Percentiles rank a stretch among this genome's conserved stretches.
phyloP scores from a whole-genome alignment of 441 rosid genomes.

The Adansonia rubrostipa region DNA sequence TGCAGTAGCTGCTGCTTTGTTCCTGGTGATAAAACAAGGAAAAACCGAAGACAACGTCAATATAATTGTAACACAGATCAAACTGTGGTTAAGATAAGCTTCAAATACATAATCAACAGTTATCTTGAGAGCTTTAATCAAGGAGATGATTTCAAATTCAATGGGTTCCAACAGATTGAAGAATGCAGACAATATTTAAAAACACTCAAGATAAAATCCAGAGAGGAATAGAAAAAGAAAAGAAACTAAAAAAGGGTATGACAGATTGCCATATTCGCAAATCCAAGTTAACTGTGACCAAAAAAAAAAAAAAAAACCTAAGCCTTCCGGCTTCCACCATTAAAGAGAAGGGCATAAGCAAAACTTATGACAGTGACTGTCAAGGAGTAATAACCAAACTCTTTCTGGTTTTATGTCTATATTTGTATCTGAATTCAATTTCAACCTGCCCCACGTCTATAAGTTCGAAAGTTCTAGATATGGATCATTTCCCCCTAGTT shows the following conservation, averaged over 20 bases:
- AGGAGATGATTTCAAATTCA: not conserved
- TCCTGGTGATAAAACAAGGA: conserved; percentile 47
- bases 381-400: not conserved
- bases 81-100: not conserved
- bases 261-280: not conserved
- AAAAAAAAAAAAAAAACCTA: not conserved
- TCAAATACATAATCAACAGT: conserved; percentile 1
- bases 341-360: not conserved
- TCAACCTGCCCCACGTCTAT: not conserved
- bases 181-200: not conserved
- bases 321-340: not conserved
- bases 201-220: not conserved
- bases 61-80: not conserved
- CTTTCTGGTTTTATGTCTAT: not conserved
- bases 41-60: conserved; percentile 22
- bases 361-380: not conserved
- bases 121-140: not conserved
- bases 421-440: conserved; percentile 2
- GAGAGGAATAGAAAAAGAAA: not conserved
- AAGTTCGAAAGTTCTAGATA: not conserved
- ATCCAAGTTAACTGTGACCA: not conserved
- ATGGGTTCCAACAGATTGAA: not conserved
- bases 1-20: conserved; percentile 74
- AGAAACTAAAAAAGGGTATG: not conserved
- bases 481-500: not conserved